Evolutionary conservation across 1,284 basidiomycete species (phyloP).

Genomic region (Ustilago cynodontis): DNA sequence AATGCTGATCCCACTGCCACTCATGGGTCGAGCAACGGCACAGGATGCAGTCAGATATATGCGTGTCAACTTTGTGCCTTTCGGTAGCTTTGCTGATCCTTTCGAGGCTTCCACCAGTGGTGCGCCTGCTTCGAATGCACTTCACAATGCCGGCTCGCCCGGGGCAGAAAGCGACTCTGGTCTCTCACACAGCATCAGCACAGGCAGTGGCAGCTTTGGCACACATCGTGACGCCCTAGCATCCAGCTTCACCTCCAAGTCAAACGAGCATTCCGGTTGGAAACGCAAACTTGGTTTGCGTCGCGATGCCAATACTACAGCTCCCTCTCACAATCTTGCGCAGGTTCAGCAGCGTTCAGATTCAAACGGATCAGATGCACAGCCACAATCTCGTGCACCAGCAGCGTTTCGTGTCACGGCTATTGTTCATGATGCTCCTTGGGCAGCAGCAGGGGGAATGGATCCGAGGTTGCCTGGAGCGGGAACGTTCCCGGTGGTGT

Average conservation of each 20-base stretch:
- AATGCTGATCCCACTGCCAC: constrained; percentile 61
- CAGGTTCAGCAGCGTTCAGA: neutral
- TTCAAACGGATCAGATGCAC: constrained; percentile 1
- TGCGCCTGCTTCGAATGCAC: neutral
- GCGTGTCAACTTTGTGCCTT: constrained; percentile 56
- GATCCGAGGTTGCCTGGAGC: constrained; percentile 46
- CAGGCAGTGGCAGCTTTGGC: constrained; percentile 19
- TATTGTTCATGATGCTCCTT: constrained; percentile 44
- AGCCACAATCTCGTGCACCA: constrained; percentile 11
- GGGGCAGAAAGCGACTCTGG: constrained; percentile 11
- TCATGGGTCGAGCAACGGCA: constrained; percentile 25
- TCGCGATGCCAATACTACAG: constrained; percentile 6
- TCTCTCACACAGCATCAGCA: constrained; percentile 29
- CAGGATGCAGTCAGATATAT: constrained; percentile 46
- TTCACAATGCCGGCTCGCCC: constrained; percentile 14
- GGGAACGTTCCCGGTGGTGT: constrained; percentile 53
- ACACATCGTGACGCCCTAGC: constrained; percentile 8
- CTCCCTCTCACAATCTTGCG: neutral
- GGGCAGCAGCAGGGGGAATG: constrained; percentile 7
- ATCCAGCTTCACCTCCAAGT: constrained; percentile 7
- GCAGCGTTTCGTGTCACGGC: constrained; percentile 53
- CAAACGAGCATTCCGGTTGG: constrained; percentile 33
- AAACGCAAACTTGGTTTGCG: constrained; percentile 45
- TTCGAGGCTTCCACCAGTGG: constrained; percentile 4
- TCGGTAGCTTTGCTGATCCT: constrained; percentile 19